Evolutionary conservation across 108 stramenopile genomes (phyloP).

Genomic region (Seminavis robusta): DNA sequence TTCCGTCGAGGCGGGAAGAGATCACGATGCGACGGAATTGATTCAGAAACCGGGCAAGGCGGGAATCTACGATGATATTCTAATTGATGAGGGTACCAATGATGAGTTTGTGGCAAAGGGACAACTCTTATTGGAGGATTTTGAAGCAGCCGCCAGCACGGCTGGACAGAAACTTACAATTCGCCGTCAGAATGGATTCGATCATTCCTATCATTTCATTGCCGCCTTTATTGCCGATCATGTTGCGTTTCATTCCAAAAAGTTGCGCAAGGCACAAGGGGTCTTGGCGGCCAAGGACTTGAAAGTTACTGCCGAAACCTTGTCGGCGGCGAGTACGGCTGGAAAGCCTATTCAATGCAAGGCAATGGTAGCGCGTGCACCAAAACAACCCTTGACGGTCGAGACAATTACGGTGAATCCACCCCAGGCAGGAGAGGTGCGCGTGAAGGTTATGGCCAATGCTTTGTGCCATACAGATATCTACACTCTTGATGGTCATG

Average conservation of each 20-base stretch:
- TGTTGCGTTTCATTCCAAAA: slow-evolving; percentile 77
- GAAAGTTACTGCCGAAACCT: too few species aligned
- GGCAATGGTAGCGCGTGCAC: slow-evolving; percentile 58
- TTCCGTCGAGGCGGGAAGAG: slow-evolving; percentile 67
- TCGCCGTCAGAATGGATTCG: slow-evolving; percentile 85
- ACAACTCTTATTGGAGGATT: slow-evolving; percentile 20
- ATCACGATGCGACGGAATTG: slow-evolving; percentile 89
- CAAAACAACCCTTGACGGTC: slow-evolving; percentile 45
- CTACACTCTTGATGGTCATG: slow-evolving; percentile 71
- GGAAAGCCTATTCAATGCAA: slow-evolving; percentile 69
- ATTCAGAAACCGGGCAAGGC: slow-evolving; percentile 19
- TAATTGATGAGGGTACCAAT: slow-evolving; percentile 74
- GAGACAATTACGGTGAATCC: slow-evolving; percentile 73
- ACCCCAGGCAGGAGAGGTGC: slow-evolving; percentile 75
- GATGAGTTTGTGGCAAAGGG: slow-evolving; percentile 62
- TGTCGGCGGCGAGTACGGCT: too few species aligned
- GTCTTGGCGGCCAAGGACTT: not conserved
- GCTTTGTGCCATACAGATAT: slow-evolving; percentile 79
- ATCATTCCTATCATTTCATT: slow-evolving; percentile 94
- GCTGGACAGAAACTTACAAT: slow-evolving; percentile 65
- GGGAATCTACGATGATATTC: slow-evolving; percentile 58
- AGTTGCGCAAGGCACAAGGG: slow-evolving; percentile 8
- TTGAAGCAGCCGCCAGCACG: slow-evolving; percentile 56
- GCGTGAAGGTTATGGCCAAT: slow-evolving; percentile 68
- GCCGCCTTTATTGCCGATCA: slow-evolving; percentile 84